Percentiles rank a stretch among this genome's conserved stretches.
phyloP scores from a whole-genome alignment of 345 rosid genomes.

The Erodium maritimum region DNA sequence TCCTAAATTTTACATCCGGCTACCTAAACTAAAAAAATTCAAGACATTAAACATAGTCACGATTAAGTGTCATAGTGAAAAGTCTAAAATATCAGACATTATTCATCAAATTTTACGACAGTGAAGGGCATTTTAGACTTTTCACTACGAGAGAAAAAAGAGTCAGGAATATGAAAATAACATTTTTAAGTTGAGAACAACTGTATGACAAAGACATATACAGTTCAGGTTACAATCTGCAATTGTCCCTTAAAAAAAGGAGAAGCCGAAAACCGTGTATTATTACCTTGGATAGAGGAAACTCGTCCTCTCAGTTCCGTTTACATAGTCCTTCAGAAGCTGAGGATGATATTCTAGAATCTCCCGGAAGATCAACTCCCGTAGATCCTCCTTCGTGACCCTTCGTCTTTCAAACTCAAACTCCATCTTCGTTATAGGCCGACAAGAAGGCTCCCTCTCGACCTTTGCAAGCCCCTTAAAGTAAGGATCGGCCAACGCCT shows the following conservation, averaged over 20 bases:
- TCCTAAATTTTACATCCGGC: too few relatives aligned
- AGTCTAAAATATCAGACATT: too few relatives aligned
- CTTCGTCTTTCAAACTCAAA: slow-evolving; percentile 94
- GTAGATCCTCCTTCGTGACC: slow-evolving; percentile 78
- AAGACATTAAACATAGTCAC: too few relatives aligned
- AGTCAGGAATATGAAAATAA: too few relatives aligned
- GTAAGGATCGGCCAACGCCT: slow-evolving; percentile 91
- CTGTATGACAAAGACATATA: too few relatives aligned
- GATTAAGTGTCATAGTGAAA: too few relatives aligned
- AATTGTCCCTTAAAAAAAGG: background rate
- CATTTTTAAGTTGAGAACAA: too few relatives aligned
- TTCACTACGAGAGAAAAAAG: too few relatives aligned
- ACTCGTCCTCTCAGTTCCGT: slow-evolving; percentile 76
- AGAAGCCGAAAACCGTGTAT: background rate
- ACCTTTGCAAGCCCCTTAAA: slow-evolving; percentile 80
- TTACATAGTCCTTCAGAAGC: slow-evolving; percentile 67
- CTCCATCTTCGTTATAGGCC: slow-evolving; percentile 90
- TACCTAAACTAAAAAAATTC: too few relatives aligned
- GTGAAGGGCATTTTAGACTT: too few relatives aligned
- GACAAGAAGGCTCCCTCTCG: slow-evolving; percentile 93
- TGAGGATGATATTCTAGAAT: slow-evolving; percentile 94
- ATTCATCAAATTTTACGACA: too few relatives aligned
- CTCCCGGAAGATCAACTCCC: slow-evolving; percentile 78
- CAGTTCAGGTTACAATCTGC: too few relatives aligned
- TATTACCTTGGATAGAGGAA: slow-evolving; percentile 88